Evolutionary conservation across 1,284 basidiomycete species (phyloP).

Genomic region (Ceratobasidium sp.): DNA sequence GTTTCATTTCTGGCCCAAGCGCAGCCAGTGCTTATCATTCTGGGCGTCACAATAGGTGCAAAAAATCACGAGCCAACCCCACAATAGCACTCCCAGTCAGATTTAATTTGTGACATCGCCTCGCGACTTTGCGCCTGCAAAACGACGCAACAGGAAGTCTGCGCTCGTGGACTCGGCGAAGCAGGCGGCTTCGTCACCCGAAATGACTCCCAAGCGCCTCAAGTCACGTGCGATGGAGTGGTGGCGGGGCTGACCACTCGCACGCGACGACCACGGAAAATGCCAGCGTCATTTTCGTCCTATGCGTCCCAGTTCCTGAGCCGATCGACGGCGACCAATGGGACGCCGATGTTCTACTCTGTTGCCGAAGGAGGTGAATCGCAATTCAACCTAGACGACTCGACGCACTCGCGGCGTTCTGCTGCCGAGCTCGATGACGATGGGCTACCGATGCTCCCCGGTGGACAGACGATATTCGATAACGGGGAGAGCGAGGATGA

Average conservation of each 20-base stretch:
- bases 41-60: too few relatives aligned
- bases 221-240: constrained; percentile 15
- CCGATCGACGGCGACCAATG: constrained; percentile 32
- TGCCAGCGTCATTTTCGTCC: constrained; percentile 40
- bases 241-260: neutral
- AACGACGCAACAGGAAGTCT: too few relatives aligned
- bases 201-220: neutral
- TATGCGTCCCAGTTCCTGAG: constrained; percentile 42
- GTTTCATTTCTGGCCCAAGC: too few relatives aligned
- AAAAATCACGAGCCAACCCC: too few relatives aligned
- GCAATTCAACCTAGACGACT: constrained; percentile 32
- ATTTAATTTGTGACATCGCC: too few relatives aligned
- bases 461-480: constrained; percentile 35
- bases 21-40: too few relatives aligned
- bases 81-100: too few relatives aligned
- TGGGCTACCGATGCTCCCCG: constrained; percentile 39
- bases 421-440: constrained; percentile 41
- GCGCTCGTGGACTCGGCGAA: too few relatives aligned
- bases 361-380: constrained; percentile 40
- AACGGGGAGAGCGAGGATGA: constrained; percentile 60
- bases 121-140: too few relatives aligned
- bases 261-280: constrained; percentile 24
- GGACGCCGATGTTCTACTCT: constrained; percentile 42
- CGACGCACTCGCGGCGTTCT: constrained; percentile 27
- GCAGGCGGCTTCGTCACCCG: too few relatives aligned